Conservation (phyloP, 306 rosid genomes). For the Phaseolus lunatus region DNA sequence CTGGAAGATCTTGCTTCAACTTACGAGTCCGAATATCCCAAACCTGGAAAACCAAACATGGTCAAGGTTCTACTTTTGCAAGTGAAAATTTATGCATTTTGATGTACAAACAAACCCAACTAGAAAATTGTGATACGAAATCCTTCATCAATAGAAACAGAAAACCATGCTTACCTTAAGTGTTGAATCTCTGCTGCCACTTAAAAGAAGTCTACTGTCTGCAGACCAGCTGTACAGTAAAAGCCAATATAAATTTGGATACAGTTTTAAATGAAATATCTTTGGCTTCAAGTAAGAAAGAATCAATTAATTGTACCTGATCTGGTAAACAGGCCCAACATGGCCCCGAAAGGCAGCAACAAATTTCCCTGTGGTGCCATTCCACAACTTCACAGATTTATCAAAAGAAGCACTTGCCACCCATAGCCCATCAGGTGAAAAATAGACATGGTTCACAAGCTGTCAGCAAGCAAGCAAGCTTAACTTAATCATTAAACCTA, state of each 20-base stretch:
- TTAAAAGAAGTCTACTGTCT: conserved; percentile 91
- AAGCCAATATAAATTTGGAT: conserved; percentile 37
- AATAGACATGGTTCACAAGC: conserved; percentile 91
- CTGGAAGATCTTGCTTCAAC: conserved; percentile 96
- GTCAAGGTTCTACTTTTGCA: conserved; percentile 21
- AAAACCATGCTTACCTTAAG: conserved; percentile 68
- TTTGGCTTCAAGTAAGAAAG: background rate
- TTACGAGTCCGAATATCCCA: conserved; percentile 89
- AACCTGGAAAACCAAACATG: conserved; percentile 58
- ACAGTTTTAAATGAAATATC: conserved; percentile 31
- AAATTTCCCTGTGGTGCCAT: conserved; percentile 83
- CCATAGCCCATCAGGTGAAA: conserved; percentile 99
- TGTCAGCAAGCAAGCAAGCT: conserved; percentile 53
- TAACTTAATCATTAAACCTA: conserved; percentile 32
- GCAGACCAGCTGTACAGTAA: conserved; percentile 89
- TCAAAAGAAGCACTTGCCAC: conserved; percentile 96
- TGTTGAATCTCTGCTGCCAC: conserved; percentile 94
- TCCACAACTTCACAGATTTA: conserved; percentile 93
- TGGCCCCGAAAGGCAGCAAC: conserved; percentile 87
- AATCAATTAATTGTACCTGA: conserved; percentile 60
- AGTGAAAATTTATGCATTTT: conserved; percentile 1
- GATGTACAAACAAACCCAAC: conserved; percentile 24
- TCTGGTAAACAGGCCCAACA: conserved; percentile 95
- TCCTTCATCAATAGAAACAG: background rate
- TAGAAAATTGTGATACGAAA: background rate